phyloP scores from a whole-genome alignment of 441 rosid genomes.

The Erodium moschatum region DNA sequence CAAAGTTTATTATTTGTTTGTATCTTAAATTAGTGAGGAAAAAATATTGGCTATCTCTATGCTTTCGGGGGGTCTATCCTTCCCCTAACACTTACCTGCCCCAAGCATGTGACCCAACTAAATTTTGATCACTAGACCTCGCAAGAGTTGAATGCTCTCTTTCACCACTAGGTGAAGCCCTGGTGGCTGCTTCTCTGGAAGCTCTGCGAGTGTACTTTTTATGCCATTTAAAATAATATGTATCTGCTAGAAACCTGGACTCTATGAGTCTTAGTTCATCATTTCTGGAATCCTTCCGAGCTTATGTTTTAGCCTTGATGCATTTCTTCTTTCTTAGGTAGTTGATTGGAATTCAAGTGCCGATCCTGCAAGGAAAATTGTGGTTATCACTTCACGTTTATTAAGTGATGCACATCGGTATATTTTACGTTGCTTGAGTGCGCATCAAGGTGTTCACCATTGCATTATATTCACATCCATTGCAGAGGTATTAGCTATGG shows the following conservation, averaged over 20 bases:
- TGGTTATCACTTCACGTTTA: conserved; percentile 68
- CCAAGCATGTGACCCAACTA: too few relatives aligned
- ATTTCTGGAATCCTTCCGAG: too few relatives aligned
- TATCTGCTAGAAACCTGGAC: background rate
- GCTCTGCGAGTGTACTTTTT: background rate
- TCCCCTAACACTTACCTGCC: too few relatives aligned
- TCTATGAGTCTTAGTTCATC: too few relatives aligned
- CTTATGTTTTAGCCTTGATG: conserved; percentile 7
- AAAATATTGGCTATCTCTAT: too few relatives aligned
- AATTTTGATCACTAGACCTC: too few relatives aligned
- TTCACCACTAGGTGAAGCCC: too few relatives aligned
- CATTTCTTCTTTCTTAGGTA: background rate
- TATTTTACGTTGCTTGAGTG: conserved; percentile 65
- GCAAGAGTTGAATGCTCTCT: too few relatives aligned
- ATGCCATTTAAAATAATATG: background rate
- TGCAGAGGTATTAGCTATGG: conserved; percentile 55
- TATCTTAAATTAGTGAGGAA: background rate
- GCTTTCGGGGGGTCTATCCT: too few relatives aligned
- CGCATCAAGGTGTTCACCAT: conserved; percentile 40
- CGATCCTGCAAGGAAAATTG: conserved; percentile 12
- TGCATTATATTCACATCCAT: conserved; percentile 69
- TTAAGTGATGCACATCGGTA: conserved; percentile 87
- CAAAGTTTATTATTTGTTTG: background rate
- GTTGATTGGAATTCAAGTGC: background rate
- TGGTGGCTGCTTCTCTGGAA: too few relatives aligned